Base-by-base conservation (phyloP, 345 rosid species). In the Arabis hirsuta region DNA sequence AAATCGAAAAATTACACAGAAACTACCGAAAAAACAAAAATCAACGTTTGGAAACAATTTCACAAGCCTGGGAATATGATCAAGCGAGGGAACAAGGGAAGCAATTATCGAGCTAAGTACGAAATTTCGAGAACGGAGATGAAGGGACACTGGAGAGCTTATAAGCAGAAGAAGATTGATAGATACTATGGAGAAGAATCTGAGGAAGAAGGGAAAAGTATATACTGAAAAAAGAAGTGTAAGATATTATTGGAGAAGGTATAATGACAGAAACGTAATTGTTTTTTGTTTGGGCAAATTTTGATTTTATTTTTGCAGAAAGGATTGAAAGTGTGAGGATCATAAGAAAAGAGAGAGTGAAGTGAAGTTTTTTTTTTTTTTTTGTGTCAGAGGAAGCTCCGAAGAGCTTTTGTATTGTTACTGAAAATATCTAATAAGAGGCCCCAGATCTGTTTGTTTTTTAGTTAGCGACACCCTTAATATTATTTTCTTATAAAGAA, bases 321-420 rank as follows among this genome's bases (percentile, higher is more conserved):
- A 32, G 69, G 79, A 76, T 76, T 56, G 75, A 64, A 57, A 70
- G 11, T 70, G 72, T 70, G 76, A 13, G 80, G 75, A 63, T 76
- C 61, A 69, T 60, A 69, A 47, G 52, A 46, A 54, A 54, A 39
- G 64, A 46, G 65, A 65, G 61, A 63, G 55, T 39, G 75, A 27
- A 69, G 71, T 62, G 47, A 39, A 31, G 52, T 12, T 12, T 43
- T 54, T 48, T 50, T 55, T 16, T 20, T 48, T 58, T 43, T 16
- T 39, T 13, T 41, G 29, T 22, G 67, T 6, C 14, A 31, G 32
- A 55, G 65, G 53, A 22, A 71, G 76, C 62, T 55, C 65, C 1
- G 38, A 19, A 57, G 10, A 50, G 7, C 43, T 46, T 72, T 50
- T 73, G 64, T 32, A 54, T 8, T 5, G 2, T 72, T 34, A 11